Evolutionary conservation across 176 grass and related monocot genomes (phyloP), one percentile per base, ranked within the genome.

Genomic region (Phoenix roebelenii): DNA sequence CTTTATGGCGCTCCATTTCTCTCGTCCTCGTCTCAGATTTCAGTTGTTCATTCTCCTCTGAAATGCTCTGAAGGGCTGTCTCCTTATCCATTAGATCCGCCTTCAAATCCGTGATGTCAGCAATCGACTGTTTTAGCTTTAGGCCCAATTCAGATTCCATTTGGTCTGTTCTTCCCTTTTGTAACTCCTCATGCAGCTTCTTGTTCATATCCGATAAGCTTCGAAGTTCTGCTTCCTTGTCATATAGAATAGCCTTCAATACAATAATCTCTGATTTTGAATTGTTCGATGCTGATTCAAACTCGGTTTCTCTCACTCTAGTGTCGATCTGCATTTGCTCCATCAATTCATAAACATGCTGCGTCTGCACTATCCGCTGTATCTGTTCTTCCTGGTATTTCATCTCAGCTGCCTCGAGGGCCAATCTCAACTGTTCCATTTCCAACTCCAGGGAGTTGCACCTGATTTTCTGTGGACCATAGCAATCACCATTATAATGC

Each of bases 181-280:
- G 76, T 7, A 35, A 29, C 3, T 78, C 75, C 7, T 55, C 65
- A 5, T 85, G 61, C 1, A 76, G 64, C 57, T 82, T 96, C 72
- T 62, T 74, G 74, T 66, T 85, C 57, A 65, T 57, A 49, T 88
- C 78, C 25, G 76, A 50, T 51, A 86, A 51, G 23, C 39, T 70
- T 59, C 59, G 29, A 5, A 92, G 56, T 58, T 97, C 87, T 0
- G 73, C 72, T 17, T 92, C 93, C 70, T 85, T 85, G 62, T 97
- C 93, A 44, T 92, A 92, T 22, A 97, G 85, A 73, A 51, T 92
- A 39, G 87, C 87, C 78, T 97, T 91, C 29, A 97, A 82, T 73
- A 82, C 66, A 26, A 87, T 67, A 30, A 77, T 72, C 57, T 97
- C 87, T 3, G 87, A 85, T 66, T 71, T 85, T 4, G 79, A 20